A percentile compares a stretch with the other conserved stretches of the same genome.
phyloP scores from a whole-genome alignment of 768 basidiomycete species.

The Naganishia randhawae region DNA sequence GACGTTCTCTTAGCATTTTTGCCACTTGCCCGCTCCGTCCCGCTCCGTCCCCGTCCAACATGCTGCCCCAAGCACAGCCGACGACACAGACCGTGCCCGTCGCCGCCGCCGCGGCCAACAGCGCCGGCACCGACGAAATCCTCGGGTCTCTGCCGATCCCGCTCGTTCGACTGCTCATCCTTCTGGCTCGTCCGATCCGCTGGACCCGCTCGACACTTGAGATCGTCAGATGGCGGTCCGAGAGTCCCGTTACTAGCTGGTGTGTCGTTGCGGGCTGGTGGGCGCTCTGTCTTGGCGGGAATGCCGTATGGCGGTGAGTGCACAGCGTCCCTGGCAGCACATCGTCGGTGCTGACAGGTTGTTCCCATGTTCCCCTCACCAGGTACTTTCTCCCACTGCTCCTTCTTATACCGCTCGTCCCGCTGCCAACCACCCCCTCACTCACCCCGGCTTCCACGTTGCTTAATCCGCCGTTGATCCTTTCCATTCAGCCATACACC shows the following conservation, averaged over 20 bases:
- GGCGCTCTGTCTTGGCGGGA: conserved; percentile 65
- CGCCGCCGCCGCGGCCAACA: not conserved
- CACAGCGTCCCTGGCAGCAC: not conserved
- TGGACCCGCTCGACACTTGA: conserved; percentile 34
- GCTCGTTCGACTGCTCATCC: conserved; percentile 43
- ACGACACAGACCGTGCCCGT: not conserved
- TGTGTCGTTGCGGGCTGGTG: conserved; percentile 72
- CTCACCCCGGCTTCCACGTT: conserved; percentile 23
- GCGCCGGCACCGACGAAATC: conserved; percentile 32
- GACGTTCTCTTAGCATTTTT: too few species aligned
- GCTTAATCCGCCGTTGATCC: not conserved
- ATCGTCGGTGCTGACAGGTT: not conserved
- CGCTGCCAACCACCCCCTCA: conserved; percentile 45
- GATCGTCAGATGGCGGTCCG: conserved; percentile 42
- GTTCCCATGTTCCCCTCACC: not conserved
- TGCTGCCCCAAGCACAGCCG: conserved; percentile 9
- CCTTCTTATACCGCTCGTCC: conserved; percentile 52
- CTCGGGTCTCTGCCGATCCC: conserved; percentile 44
- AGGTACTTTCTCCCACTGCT: conserved; percentile 63
- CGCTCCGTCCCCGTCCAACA: too few species aligned
- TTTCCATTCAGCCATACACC: conserved; percentile 57
- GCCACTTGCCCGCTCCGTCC: too few species aligned
- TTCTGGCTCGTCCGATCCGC: conserved; percentile 40
- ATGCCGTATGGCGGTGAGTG: conserved; percentile 57
- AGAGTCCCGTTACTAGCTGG: conserved; percentile 47